Base-by-base conservation (phyloP, 2,329 filamentous ascomycete species). In the Dendrostoma leiphaemia region DNA sequence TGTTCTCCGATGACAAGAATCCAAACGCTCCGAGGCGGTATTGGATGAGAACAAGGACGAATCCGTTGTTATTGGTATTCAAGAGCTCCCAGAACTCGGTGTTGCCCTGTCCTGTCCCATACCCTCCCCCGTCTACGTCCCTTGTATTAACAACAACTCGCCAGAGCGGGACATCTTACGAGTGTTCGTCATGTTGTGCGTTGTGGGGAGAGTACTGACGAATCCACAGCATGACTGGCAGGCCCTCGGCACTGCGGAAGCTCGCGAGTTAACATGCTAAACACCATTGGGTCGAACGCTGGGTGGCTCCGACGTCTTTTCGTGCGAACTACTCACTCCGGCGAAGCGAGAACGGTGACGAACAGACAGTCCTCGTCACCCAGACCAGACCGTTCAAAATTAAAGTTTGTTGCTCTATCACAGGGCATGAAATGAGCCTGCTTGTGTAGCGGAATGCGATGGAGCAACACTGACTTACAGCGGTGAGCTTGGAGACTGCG, bases 11-110 rank as follows among this genome's bases (percentile, higher is more conserved):
- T 0, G 78, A 73, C 58, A 86, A 59, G 64, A 86, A 87, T 0
- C 84, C 85, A 59, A 86, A 86, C 0, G 77, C 81, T n/a, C 78
- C 79, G 1, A 85, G 69, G 1, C 83, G 80, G 67, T 88, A 88
- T 64, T 86, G 87, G 57, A 87, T 79, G 0, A 79, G 75, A 0
- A 89, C 84, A 46, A 82, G 83, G 35, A 89, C 71, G 48, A 88
- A 76, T 9, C 43, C 21, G 28, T 53, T 48, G 26, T 48, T 43
- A 2, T 50, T 52, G 3, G 48, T 41, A 23, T 26, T 47, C 10
- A 49, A 26, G 3, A 54, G 15, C 9, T 48, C 46, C 38, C 45
- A 54, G 35, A 54, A 37, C 31, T 54, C 51, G 29, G 23, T 48
- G n/a, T 54, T 48, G 8, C 51, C 51, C 29, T 54, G 46, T 7